Percentiles rank a stretch among this genome's conserved stretches.
phyloP scores from a whole-genome alignment of 169 alveolate genomes.

The Sarcocystis neurona region DNA sequence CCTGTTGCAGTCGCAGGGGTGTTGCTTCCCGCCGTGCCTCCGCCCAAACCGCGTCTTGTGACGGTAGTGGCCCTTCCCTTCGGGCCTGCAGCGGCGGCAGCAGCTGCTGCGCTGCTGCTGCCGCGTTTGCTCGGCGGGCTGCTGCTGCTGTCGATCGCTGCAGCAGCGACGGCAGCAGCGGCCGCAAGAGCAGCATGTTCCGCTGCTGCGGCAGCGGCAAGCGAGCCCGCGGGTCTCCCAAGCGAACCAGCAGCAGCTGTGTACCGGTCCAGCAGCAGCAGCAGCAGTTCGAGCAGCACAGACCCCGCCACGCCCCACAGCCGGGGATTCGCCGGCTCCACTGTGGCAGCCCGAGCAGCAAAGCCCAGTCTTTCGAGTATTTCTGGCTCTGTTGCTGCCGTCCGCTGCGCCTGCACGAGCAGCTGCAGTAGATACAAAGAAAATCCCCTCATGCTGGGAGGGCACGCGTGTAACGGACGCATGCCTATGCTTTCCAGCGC shows the following conservation, averaged over 20 bases:
- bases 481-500: neutral
- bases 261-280: conserved; percentile 47
- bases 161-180: neutral
- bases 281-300: conserved; percentile 56
- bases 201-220: neutral
- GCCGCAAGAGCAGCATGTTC: neutral
- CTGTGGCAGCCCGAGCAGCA: conserved; percentile 57
- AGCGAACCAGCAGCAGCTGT: conserved; percentile 43
- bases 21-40: neutral
- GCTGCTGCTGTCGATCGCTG: neutral
- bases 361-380: conserved; percentile 51
- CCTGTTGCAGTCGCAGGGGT: neutral
- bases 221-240: neutral
- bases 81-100: neutral
- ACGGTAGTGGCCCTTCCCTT: no score
- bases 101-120: neutral
- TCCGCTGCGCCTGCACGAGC: conserved; percentile 60
- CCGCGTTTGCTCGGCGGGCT: neutral
- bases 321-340: conserved; percentile 51
- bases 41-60: neutral
- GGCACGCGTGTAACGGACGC: neutral
- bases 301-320: conserved; percentile 52
- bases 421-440: conserved; percentile 58
- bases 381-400: conserved; percentile 53
- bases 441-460: conserved; percentile 50